A percentile compares a stretch with the other conserved stretches of the same genome.
phyloP scores from a whole-genome alignment of 805 yeast genomes.

The Saccharomycopsis vini region DNA sequence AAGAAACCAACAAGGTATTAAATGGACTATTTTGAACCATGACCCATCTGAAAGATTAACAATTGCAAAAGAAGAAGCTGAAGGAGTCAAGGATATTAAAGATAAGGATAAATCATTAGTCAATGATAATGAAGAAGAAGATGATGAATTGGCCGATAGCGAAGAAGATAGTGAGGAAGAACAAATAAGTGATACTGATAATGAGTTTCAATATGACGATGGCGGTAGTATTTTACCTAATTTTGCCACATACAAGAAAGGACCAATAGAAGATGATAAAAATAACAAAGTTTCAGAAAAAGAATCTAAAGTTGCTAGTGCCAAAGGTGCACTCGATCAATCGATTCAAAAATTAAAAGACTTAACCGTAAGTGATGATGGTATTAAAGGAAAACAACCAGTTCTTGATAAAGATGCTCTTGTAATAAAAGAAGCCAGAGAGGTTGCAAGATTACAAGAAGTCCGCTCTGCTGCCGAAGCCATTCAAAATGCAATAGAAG shows the following conservation, averaged over 20 bases:
- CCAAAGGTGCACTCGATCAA: conserved; percentile 4
- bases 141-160: neutral
- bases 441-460: conserved; percentile 42
- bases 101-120: neutral
- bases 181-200: conserved; percentile 49
- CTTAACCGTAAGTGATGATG: conserved; percentile 1
- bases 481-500: conserved; percentile 29
- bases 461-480: conserved; percentile 53
- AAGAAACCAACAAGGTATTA: conserved; percentile 23
- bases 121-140: conserved; percentile 3
- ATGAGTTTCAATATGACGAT: conserved; percentile 46
- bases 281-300: neutral
- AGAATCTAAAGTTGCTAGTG: conserved; percentile 1
- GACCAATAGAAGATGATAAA: conserved; percentile 3
- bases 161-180: conserved; percentile 42
- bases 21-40: conserved; percentile 60
- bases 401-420: conserved; percentile 17
- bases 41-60: conserved; percentile 63
- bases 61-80: conserved; percentile 1
- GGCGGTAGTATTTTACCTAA: conserved; percentile 52
- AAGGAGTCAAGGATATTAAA: neutral
- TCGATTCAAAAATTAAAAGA: conserved; percentile 16
- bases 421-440: conserved; percentile 24
- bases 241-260: conserved; percentile 30
- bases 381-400: neutral